Evolutionary conservation across 2,329 filamentous ascomycete species (phyloP), one percentile per base, ranked within the genome.

Genomic region (Exophiala lecanii-corni): DNA sequence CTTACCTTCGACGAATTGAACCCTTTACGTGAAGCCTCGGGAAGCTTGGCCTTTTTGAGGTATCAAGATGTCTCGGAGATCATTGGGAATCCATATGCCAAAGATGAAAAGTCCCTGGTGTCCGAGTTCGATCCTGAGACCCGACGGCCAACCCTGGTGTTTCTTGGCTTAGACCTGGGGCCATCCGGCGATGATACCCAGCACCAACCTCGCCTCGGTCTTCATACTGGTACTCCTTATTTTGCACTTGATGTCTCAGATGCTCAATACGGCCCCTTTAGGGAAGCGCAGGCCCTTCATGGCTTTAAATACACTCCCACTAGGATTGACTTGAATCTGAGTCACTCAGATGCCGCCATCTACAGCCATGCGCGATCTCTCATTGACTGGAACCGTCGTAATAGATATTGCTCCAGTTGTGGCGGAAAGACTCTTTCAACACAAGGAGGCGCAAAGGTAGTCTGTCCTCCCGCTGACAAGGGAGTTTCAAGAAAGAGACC

Each of bases 311-410:
- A 42, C 35, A 17, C 39, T 7, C 43, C 43, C 6, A 42, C 46
- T 10, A 23, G 46, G 20, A 31, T 49, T 19, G 46, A 49, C 21
- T 43, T 49, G 17, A 46, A 37, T 4, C 34, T 49, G 7, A 21
- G 35, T 16, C 40, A 47, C 39, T 12, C 16, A 16, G 25, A 47
- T n/a, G 35, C 46, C 5, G 44, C 46, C 5, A 46, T 49, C 21
- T 49, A 46, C 30, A 45, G 43, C 43, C 46, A 49, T 9, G 86
- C 88, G 5, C 82, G 91, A 43, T 84, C 88, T 30, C 72, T 96
- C 16, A 72, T 94, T 28, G 91, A 97, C 69, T 98, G 92, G 92
- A 97, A 97, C 67, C 74, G 74, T 13, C 84, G 91, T 37, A 94
- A 94, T 66, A 84, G 82, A 30, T 97, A 88, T 73, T 98, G 92